phyloP scores from a whole-genome alignment of 2,329 filamentous ascomycete species.

The Ilyonectria mors-panacis region DNA sequence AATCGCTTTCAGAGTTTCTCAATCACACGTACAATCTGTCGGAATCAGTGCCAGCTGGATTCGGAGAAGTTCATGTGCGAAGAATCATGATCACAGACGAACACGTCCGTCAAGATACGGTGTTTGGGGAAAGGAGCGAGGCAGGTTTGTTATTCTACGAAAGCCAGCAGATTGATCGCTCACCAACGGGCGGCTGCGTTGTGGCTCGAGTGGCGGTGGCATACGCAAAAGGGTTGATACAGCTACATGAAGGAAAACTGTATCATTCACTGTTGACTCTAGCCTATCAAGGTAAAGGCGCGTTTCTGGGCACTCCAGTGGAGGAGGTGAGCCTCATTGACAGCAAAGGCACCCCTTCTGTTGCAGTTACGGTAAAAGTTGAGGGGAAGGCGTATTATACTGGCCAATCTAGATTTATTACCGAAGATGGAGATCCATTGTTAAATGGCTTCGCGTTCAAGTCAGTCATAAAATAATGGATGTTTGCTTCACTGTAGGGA shows the following conservation, averaged over 20 bases:
- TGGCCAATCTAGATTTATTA: not conserved
- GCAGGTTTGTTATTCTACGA: not conserved
- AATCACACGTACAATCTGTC: not conserved
- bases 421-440: not conserved
- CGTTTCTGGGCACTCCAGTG: not conserved
- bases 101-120: not conserved
- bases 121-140: not conserved
- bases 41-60: not conserved
- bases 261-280: not conserved
- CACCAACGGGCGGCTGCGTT: not conserved
- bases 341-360: not conserved
- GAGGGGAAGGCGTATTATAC: not conserved
- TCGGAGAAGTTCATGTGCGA: not conserved
- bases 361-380: not conserved
- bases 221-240: not conserved
- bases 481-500: too few relatives aligned
- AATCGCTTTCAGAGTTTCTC: not conserved
- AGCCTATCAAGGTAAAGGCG: not conserved
- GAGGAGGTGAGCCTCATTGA: not conserved
- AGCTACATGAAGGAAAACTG: not conserved
- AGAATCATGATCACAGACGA: not conserved
- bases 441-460: not conserved
- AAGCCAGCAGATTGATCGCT: not conserved
- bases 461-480: not conserved
- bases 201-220: not conserved